Evolutionary conservation across 148 eudicot genomes (phyloP), one percentile per base, ranked within the genome.

Genomic region (Pouteria glomerata): DNA sequence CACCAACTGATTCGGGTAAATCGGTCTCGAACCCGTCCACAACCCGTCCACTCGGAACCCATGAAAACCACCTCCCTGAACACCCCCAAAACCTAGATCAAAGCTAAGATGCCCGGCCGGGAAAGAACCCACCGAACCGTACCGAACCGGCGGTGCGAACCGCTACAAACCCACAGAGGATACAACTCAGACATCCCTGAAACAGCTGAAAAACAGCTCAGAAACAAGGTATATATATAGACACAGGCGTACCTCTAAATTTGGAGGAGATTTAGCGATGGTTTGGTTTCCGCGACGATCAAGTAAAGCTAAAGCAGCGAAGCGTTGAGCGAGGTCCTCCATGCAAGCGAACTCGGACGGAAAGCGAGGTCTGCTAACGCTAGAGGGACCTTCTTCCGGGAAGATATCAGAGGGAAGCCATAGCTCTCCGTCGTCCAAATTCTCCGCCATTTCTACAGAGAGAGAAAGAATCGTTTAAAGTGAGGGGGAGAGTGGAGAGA

Each of bases 321-420:
- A 15, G 55, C 27, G 51, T 1, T 26, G 41, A 58, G 73, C 39
- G 6, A 57, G 65, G 41, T 56, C 16, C n/a, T n/a, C n/a, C n/a
- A n/a, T 33, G 35, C 1, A 37, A 15, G 47, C 1, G 60, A 37
- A 4, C 7, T 35, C 44, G 19, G 65, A n/a, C 18, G 44, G 65
- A 3, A n/a, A 34, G 26, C 10, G 42, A 0, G 44, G 45, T 10
- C 65, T 16, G 21, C 27, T 2, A 26, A 19, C 1, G 2, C 2
- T 19, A 1, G 47, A 41, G 24, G 61, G 62, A 1, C 24, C 56
- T 59, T 75, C 78, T 14, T 69, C 69, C 37, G 74, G 72, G 41
- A 69, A 69, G 61, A 52, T 61, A 30, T 62, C 74, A 29, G 74
- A 76, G 3, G 78, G 74, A 60, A 69, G 73, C 78, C 78, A 76